Percentiles rank a stretch among this genome's conserved stretches.
These are phyloP conservation scores for Panaeolus papilionaceus DNA, from an alignment of 768 basidiomycete species.

Conservation along the genomic window DNA sequence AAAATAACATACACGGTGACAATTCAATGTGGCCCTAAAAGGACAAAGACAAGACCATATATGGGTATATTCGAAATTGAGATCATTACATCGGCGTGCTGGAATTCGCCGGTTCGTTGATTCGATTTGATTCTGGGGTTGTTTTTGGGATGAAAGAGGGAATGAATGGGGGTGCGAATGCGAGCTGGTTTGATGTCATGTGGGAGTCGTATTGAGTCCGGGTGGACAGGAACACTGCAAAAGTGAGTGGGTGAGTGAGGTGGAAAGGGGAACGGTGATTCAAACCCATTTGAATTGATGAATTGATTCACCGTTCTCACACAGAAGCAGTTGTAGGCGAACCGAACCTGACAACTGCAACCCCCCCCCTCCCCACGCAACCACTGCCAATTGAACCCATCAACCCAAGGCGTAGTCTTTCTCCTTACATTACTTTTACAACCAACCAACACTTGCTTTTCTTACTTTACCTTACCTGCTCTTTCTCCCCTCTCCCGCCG, in stretches of 20 bases:
- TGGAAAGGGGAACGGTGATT: neutral
- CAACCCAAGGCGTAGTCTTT: too few species aligned
- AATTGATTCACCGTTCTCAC: too few species aligned
- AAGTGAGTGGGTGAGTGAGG: too few species aligned
- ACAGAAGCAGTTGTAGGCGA: too few species aligned
- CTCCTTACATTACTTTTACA: neutral
- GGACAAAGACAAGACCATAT: slow-evolving; percentile 11
- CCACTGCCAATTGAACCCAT: too few species aligned
- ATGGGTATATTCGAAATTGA: neutral
- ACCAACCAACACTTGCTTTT: neutral
- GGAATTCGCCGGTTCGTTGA: neutral
- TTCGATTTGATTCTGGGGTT: neutral
- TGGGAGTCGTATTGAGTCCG: neutral
- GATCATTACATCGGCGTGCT: too few species aligned
- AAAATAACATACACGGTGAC: too few species aligned
- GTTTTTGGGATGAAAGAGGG: neutral
- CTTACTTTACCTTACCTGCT: too few species aligned
- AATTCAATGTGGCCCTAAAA: neutral
- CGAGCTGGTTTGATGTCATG: neutral
- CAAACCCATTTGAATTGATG: too few species aligned
- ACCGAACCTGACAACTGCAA: too few species aligned
- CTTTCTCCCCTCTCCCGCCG: neutral
- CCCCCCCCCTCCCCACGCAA: too few species aligned
- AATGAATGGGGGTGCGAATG: neutral
- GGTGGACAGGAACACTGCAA: neutral